Percentiles rank a stretch among this genome's conserved stretches.
Evolutionary conservation across 805 yeast species (phyloP).

Genomic region (Schizosaccharomyces lindneri): DNA sequence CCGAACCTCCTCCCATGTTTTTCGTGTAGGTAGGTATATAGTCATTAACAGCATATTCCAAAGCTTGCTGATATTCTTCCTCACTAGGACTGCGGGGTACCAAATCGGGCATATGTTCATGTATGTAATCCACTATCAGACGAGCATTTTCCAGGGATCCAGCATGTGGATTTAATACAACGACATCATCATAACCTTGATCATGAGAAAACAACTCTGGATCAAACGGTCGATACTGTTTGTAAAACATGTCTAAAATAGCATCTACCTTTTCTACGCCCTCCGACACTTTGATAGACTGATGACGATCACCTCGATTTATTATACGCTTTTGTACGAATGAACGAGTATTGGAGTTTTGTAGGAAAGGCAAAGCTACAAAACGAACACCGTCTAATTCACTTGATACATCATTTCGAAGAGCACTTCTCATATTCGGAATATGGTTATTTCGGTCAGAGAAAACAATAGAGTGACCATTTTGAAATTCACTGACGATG

Average conservation of each 20-base stretch:
- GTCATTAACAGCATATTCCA: conserved; percentile 22
- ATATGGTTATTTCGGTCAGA: conserved; percentile 71
- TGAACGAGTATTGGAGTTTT: conserved; percentile 8
- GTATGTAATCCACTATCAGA: conserved; percentile 18
- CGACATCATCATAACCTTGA: conserved; percentile 33
- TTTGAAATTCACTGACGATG: conserved; percentile 13
- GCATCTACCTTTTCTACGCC: conserved; percentile 26
- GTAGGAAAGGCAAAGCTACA: conserved; percentile 45
- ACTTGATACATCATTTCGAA: conserved; percentile 28
- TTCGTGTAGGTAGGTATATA: conserved; percentile 30
- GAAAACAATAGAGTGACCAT: conserved; percentile 27
- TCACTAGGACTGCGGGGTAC: conserved; percentile 20
- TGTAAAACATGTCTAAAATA: conserved; percentile 52
- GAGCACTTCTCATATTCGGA: conserved; percentile 38
- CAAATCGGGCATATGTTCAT: conserved; percentile 21
- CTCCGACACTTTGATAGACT: conserved; percentile 34
- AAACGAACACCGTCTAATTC: conserved; percentile 23
- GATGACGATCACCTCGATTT: conserved; percentile 69
- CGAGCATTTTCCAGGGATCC: conserved; percentile 29
- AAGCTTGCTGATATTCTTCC: conserved; percentile 22
- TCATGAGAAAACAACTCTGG: conserved; percentile 28
- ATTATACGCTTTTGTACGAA: conserved; percentile 22
- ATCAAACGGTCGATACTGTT: conserved; percentile 39
- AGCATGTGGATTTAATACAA: conserved; percentile 27
- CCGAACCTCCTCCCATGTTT: conserved; percentile 8